These are phyloP conservation scores for Testicularia cyperi DNA, from an alignment of 1,284 basidiomycete genomes.

Conservation along the genomic window DNA sequence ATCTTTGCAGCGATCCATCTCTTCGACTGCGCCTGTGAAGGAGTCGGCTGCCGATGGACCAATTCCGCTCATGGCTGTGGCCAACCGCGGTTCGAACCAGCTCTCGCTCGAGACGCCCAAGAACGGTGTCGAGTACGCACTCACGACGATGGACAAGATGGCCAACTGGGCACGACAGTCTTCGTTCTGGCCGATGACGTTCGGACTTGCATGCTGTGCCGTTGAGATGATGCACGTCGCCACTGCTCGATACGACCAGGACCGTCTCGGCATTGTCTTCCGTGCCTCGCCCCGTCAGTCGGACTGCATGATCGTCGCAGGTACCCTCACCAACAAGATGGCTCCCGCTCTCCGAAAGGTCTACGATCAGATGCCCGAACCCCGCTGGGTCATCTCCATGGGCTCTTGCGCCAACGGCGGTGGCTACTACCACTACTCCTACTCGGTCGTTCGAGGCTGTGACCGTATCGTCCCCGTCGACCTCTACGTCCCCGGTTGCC, in stretches of 20 bases:
- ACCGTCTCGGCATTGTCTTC: slow-evolving; percentile 95
- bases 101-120: slow-evolving; percentile 78
- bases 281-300: slow-evolving; percentile 96
- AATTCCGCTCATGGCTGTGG: slow-evolving; percentile 58
- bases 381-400: slow-evolving; percentile 94
- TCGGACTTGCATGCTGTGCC: slow-evolving; percentile 95
- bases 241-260: slow-evolving; percentile 97
- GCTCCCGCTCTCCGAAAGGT: slow-evolving; percentile 67
- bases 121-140: slow-evolving; percentile 92
- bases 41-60: slow-evolving; percentile 39
- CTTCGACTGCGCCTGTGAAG: slow-evolving; percentile 21
- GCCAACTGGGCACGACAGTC: slow-evolving; percentile 97
- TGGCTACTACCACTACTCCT: slow-evolving; percentile 92
- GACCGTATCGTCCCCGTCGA: slow-evolving; percentile 98
- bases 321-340: slow-evolving; percentile 99
- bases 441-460: slow-evolving; percentile 98
- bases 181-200: slow-evolving; percentile 99
- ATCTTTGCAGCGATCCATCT: slow-evolving; percentile 14
- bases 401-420: slow-evolving; percentile 98
- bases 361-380: slow-evolving; percentile 60
- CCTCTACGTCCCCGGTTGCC: slow-evolving; percentile 81
- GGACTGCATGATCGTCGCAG: slow-evolving; percentile 99
- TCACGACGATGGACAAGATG: slow-evolving; percentile 93
- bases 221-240: slow-evolving; percentile 93
- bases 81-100: slow-evolving; percentile 54